Conservation (phyloP, 2,329 filamentous ascomycete genomes). For the Epichloe sibirici region DNA sequence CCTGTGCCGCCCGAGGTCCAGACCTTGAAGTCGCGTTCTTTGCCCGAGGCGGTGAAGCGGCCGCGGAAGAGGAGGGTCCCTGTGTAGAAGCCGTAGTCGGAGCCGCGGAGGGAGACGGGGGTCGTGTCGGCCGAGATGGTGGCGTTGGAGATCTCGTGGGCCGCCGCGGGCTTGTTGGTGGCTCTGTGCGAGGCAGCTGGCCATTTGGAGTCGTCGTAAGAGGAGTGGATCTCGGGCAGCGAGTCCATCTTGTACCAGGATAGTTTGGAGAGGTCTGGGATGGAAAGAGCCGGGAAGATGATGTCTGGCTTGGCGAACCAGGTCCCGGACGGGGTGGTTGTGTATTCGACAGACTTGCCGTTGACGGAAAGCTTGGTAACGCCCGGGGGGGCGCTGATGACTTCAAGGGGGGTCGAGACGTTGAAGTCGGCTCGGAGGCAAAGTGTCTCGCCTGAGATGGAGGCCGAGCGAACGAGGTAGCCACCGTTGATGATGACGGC, state of each 20-base stretch:
- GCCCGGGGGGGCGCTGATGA: conserved; percentile 47
- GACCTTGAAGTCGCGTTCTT: conserved; percentile 44
- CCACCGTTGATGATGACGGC: conserved; percentile 50
- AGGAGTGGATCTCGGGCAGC: conserved; percentile 52
- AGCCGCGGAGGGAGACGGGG: conserved; percentile 52
- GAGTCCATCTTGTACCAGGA: conserved; percentile 60
- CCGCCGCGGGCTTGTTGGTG: conserved; percentile 29
- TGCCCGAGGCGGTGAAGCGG: conserved; percentile 51
- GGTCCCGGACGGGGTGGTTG: conserved; percentile 27
- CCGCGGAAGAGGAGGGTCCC: conserved; percentile 60
- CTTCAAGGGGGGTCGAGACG: conserved; percentile 44
- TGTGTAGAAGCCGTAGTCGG: conserved; percentile 63
- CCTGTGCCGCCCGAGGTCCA: conserved; percentile 54
- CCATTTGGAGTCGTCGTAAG: conserved; percentile 62
- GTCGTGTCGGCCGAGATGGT: conserved; percentile 43
- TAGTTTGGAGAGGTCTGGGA: conserved; percentile 37
- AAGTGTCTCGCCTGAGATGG: conserved; percentile 41
- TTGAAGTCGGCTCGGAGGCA: conserved; percentile 62
- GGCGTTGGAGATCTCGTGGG: conserved; percentile 48
- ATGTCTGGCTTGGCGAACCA: conserved; percentile 39
- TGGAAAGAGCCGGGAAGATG: conserved; percentile 30
- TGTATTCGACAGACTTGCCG: conserved; percentile 23
- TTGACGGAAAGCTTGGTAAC: conserved; percentile 34
- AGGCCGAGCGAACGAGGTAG: conserved; percentile 51
- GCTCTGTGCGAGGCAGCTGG: background rate